A percentile compares a stretch with the other conserved stretches of the same genome.
phyloP scores from a whole-genome alignment of 371 early-diverging fungal genomes.

The Actinomucor elegans region DNA sequence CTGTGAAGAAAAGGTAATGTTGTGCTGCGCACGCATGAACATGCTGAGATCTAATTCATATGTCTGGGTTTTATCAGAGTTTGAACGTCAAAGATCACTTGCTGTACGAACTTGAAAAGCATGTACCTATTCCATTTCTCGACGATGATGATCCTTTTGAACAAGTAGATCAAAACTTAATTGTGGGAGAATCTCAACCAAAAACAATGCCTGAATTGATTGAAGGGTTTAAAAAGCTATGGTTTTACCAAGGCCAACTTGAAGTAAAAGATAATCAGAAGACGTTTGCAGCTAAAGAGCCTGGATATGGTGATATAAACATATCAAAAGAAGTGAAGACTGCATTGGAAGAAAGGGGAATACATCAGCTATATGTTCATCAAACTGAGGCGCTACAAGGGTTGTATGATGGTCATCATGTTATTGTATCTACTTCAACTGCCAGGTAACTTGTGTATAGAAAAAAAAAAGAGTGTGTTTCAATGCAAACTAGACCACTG shows the following conservation, averaged over 20 bases:
- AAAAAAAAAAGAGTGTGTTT: not conserved
- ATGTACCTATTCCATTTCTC: conserved; percentile 12
- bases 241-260: conserved; percentile 36
- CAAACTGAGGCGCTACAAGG: conserved; percentile 65
- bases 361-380: conserved; percentile 63
- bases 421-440: conserved; percentile 72
- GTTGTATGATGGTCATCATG: conserved; percentile 43
- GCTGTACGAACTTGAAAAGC: not conserved
- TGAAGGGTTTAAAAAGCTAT: conserved; percentile 15
- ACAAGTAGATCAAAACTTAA: not conserved
- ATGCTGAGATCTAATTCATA: not conserved
- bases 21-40: not conserved
- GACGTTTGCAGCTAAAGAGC: conserved; percentile 19
- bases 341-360: conserved; percentile 33
- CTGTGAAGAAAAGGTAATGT: conserved; percentile 27
- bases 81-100: conserved; percentile 17
- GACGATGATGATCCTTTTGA: conserved; percentile 1
- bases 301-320: conserved; percentile 21
- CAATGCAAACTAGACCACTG: no score
- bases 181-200: not conserved
- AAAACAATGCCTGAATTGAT: conserved; percentile 14
- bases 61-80: not conserved
- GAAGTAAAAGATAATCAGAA: conserved; percentile 11
- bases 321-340: conserved; percentile 10
- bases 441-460: conserved; percentile 45